These are phyloP conservation scores for Aspergillus sp. DNA, from an alignment of 2,329 filamentous ascomycete genomes.

Conservation along the genomic window DNA sequence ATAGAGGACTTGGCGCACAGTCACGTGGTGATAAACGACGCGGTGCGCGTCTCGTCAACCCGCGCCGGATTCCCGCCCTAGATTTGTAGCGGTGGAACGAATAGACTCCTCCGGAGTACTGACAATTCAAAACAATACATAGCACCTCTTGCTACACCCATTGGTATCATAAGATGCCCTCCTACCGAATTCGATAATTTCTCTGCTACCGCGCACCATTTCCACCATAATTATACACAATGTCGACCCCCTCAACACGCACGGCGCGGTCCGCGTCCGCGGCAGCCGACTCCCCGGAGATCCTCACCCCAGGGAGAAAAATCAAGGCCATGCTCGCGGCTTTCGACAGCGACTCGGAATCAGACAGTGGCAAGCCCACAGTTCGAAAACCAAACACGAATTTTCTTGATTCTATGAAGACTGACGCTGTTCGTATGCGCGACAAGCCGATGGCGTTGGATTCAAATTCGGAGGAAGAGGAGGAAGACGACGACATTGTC, in stretches of 20 bases:
- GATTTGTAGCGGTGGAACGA: constrained; percentile 3
- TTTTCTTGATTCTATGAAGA: constrained; percentile 8
- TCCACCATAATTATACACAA: constrained; percentile 15
- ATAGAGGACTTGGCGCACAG: background rate
- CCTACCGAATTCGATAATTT: background rate
- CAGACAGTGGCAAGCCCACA: constrained; percentile 42
- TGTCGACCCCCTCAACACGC: constrained; percentile 40
- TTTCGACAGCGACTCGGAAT: constrained; percentile 53
- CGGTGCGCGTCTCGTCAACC: background rate
- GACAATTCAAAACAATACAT: background rate
- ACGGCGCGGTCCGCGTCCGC: constrained; percentile 39
- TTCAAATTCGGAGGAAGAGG: constrained; percentile 23
- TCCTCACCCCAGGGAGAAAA: constrained; percentile 52
- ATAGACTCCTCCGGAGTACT: background rate
- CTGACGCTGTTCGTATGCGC: constrained; percentile 6
- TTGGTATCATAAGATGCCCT: constrained; percentile 10
- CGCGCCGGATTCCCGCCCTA: constrained; percentile 2
- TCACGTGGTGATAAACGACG: background rate
- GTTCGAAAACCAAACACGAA: constrained; percentile 15
- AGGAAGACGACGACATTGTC: constrained; percentile 55
- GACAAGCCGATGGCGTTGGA: background rate
- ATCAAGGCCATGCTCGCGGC: constrained; percentile 55
- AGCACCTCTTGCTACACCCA: background rate
- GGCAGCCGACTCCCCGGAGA: constrained; percentile 34
- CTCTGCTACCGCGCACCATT: background rate